A percentile compares a stretch with the other conserved stretches of the same genome.
phyloP scores from a whole-genome alignment of 108 stramenopile species.

The Aurantiochytrium sp. region DNA sequence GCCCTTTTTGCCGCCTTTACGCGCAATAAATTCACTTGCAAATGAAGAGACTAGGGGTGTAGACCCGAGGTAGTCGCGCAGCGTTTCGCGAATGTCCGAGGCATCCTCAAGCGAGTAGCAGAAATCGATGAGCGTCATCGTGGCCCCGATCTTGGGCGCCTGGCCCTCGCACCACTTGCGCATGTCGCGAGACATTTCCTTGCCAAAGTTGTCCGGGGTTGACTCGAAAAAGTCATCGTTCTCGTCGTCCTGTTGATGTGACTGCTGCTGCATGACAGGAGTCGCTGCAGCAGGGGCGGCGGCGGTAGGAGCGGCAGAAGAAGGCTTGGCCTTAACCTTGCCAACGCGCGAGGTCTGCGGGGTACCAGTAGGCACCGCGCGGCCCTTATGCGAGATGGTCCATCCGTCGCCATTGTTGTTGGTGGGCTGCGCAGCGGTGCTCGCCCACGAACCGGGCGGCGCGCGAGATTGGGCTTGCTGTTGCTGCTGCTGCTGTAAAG shows the following conservation, averaged over 20 bases:
- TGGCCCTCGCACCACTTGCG: slow-evolving; percentile 83
- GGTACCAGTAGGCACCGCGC: not conserved
- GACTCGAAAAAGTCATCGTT: slow-evolving; percentile 63
- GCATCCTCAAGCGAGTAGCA: slow-evolving; percentile 84
- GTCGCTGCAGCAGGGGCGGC: not conserved
- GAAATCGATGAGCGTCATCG: slow-evolving; percentile 80
- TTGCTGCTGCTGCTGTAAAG: not conserved
- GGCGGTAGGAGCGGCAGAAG: not conserved
- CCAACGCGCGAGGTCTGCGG: not conserved
- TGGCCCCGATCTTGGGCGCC: slow-evolving; percentile 72
- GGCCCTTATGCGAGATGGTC: not conserved
- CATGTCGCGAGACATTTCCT: slow-evolving; percentile 65
- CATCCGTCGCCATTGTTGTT: not conserved
- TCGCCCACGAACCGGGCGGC: not conserved
- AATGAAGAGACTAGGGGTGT: slow-evolving; percentile 81
- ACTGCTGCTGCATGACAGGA: not conserved
- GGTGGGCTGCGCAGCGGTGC: not conserved
- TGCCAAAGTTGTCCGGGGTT: slow-evolving; percentile 18
- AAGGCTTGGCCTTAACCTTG: not conserved
- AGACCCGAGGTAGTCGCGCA: slow-evolving; percentile 82
- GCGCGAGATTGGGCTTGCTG: not conserved
- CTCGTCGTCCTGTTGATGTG: not conserved
- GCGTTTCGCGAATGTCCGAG: slow-evolving; percentile 79
- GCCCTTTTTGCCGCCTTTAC: slow-evolving; percentile 55
- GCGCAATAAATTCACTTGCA: slow-evolving; percentile 85